phyloP scores from a whole-genome alignment of 1,284 basidiomycete genomes.

The Pulveroboletus sp. region DNA sequence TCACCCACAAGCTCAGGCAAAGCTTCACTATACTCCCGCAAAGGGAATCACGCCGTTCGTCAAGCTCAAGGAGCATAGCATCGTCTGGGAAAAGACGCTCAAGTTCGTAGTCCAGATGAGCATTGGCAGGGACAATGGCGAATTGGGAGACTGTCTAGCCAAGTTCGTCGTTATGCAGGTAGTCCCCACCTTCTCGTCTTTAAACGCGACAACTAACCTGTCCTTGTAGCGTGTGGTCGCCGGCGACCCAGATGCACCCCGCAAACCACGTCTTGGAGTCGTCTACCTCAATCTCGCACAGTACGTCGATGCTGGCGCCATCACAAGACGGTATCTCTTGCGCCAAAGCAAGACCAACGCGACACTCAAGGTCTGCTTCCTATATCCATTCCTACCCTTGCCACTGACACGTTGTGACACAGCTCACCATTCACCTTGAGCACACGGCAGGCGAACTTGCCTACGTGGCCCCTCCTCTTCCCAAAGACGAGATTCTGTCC shows the following conservation, averaged over 20 bases:
- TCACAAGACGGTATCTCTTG: conserved; percentile 69
- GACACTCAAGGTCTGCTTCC: conserved; percentile 53
- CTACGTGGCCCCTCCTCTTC: conserved; percentile 64
- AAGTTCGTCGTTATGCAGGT: conserved; percentile 68
- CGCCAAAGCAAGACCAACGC: conserved; percentile 78
- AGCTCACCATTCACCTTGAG: conserved; percentile 62
- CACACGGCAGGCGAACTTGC: conserved; percentile 53
- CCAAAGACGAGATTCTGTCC: conserved; percentile 66
- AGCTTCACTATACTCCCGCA: conserved; percentile 34
- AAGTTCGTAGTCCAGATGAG: conserved; percentile 60
- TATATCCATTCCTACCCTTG: background rate
- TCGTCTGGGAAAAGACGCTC: conserved; percentile 54
- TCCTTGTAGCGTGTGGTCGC: conserved; percentile 41
- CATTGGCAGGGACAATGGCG: conserved; percentile 43
- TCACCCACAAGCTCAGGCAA: conserved; percentile 7
- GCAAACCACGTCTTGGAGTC: conserved; percentile 59
- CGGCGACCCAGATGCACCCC: conserved; percentile 48
- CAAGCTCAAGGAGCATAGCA: conserved; percentile 56
- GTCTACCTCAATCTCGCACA: conserved; percentile 73
- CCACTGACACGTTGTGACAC: background rate
- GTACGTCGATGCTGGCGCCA: conserved; percentile 60
- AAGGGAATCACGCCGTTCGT: conserved; percentile 56
- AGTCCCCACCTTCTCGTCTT: background rate
- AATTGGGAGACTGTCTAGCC: conserved; percentile 54
- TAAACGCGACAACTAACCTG: background rate